These are phyloP conservation scores for Plasmodium sp. DNA, from an alignment of 169 alveolate genomes.

Conservation along the genomic window DNA sequence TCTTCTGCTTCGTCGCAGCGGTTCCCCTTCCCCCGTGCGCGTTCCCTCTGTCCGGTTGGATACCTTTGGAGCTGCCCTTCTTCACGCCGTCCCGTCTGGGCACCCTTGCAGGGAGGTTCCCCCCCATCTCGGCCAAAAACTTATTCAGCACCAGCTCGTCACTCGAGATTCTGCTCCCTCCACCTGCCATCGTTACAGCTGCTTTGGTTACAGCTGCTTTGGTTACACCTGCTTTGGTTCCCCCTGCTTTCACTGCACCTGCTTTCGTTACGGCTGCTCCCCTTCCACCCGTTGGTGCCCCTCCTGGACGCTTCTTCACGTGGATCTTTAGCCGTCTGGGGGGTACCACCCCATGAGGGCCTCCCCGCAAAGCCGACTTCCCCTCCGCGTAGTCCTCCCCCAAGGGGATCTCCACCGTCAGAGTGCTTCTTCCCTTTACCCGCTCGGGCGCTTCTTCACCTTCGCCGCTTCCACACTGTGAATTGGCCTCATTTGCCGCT, in stretches of 20 bases:
- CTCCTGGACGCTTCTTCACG: not conserved
- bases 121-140: not conserved
- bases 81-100: not conserved
- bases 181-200: not conserved
- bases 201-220: no score
- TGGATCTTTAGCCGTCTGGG: not conserved
- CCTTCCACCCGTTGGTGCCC: not conserved
- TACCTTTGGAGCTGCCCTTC: not conserved
- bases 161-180: not conserved
- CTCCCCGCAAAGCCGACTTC: not conserved
- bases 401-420: not conserved
- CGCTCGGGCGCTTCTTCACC: not conserved
- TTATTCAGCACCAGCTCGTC: not conserved
- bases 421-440: not conserved
- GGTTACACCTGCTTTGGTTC: no score
- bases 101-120: not conserved
- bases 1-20: not conserved
- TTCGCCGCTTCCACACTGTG: not conserved
- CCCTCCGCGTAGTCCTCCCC: not conserved
- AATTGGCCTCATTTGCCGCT: not conserved
- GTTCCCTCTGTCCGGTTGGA: not conserved
- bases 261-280: no score
- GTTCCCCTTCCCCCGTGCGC: not conserved
- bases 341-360: not conserved
- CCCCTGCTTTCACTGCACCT: no score